These are phyloP conservation scores for Penicillium paxilli DNA, from an alignment of 495 filamentous ascomycete genomes.

Conservation along the genomic window DNA sequence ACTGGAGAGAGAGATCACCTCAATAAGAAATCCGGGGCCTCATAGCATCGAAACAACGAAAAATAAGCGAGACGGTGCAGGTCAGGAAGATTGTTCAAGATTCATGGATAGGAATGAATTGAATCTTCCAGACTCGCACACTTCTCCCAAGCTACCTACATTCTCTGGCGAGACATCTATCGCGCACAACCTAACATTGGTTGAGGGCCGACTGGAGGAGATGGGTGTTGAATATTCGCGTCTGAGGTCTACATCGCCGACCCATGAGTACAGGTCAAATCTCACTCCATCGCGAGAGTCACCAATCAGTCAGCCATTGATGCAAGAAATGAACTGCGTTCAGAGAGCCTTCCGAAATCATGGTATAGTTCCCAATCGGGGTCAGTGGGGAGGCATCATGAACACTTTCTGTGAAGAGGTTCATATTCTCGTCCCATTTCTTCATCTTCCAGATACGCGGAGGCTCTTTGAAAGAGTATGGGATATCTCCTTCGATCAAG, in stretches of 20 bases:
- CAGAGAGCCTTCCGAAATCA: slow-evolving; percentile 3
- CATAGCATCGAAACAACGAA: not conserved
- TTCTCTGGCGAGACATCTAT: slow-evolving; percentile 32
- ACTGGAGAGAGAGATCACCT: slow-evolving; percentile 10
- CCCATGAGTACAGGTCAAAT: slow-evolving; percentile 7
- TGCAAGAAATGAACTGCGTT: not conserved
- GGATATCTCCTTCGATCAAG: not conserved
- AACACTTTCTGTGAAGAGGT: slow-evolving; percentile 24
- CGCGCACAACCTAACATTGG: slow-evolving; percentile 19
- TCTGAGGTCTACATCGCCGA: slow-evolving; percentile 6
- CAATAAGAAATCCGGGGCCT: not conserved
- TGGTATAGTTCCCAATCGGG: slow-evolving; percentile 10
- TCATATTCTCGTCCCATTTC: slow-evolving; percentile 26
- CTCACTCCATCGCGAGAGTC: slow-evolving; percentile 10
- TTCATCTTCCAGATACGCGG: slow-evolving; percentile 20
- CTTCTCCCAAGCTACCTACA: slow-evolving; percentile 3
- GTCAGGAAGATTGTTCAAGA: not conserved
- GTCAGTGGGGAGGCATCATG: slow-evolving; percentile 18
- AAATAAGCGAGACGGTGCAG: not conserved
- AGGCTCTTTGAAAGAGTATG: slow-evolving; percentile 12
- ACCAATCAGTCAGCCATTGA: not conserved
- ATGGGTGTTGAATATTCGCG: slow-evolving; percentile 15
- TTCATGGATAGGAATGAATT: not conserved
- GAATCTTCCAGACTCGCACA: not conserved
- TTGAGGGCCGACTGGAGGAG: slow-evolving; percentile 24